Percentiles rank a stretch among this genome's conserved stretches.
Evolutionary conservation across 2,329 filamentous ascomycete species (phyloP).

Genomic region (Colletotrichum sp.): DNA sequence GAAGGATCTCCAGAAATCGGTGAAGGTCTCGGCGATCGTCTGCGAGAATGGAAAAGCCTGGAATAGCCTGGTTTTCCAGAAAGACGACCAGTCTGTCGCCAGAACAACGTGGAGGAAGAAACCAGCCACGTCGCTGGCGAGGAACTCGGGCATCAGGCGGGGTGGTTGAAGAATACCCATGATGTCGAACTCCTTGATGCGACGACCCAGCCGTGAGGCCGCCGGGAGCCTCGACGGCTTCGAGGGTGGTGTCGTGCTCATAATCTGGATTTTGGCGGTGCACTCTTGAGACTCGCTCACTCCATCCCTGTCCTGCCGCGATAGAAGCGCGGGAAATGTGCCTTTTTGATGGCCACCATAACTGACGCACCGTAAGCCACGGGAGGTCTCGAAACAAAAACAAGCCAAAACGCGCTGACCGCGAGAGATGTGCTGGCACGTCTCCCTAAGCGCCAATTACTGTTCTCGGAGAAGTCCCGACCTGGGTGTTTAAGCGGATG

Average conservation of each 20-base stretch:
- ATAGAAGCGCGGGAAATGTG: neutral
- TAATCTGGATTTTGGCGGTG: neutral
- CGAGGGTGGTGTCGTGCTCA: neutral
- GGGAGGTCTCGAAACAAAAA: neutral
- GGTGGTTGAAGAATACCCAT: neutral
- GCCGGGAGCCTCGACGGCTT: neutral
- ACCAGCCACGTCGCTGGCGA: constrained; percentile 5
- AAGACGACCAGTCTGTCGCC: neutral
- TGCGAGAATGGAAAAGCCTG: neutral
- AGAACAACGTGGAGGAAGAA: neutral
- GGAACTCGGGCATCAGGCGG: neutral
- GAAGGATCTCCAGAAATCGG: neutral
- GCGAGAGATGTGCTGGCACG: constrained; percentile 1
- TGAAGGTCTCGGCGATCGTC: neutral
- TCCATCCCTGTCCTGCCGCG: neutral
- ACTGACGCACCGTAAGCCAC: neutral
- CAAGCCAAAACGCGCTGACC: neutral
- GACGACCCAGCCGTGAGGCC: neutral
- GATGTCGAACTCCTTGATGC: constrained; percentile 5
- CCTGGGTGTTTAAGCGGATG: neutral
- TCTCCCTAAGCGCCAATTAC: neutral
- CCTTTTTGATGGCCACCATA: neutral
- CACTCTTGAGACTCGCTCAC: neutral
- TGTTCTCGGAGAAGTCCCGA: neutral
- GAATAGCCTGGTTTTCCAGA: neutral